Conservation (phyloP, 208 protist genomes). For the Leishmania guyanensis region DNA sequence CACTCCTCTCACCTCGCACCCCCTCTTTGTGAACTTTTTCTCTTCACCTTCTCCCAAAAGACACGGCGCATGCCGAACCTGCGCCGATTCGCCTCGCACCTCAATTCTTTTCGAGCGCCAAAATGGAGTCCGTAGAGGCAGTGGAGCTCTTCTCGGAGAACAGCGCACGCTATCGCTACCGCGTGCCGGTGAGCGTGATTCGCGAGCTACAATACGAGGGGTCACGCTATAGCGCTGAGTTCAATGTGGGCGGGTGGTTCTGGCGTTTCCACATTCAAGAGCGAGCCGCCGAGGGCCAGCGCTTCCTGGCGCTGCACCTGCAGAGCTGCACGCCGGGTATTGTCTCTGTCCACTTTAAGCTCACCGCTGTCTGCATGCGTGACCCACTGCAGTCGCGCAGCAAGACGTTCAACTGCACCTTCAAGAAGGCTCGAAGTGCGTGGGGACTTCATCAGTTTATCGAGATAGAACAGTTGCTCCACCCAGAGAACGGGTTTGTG, state of each 20-base stretch:
- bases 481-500: slow-evolving; percentile 62
- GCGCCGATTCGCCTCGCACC: not conserved
- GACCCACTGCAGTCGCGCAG: slow-evolving; percentile 68
- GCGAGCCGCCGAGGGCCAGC: slow-evolving; percentile 45
- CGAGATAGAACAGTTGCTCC: slow-evolving; percentile 51
- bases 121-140: slow-evolving; percentile 66
- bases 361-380: slow-evolving; percentile 61
- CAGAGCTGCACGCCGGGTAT: slow-evolving; percentile 69
- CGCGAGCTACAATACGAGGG: slow-evolving; percentile 62
- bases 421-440: slow-evolving; percentile 78
- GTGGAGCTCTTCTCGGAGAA: slow-evolving; percentile 67
- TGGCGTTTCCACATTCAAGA: slow-evolving; percentile 90
- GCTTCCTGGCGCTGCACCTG: slow-evolving; percentile 80
- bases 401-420: slow-evolving; percentile 87
- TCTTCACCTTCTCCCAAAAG: too few species aligned
- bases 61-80: not conserved
- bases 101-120: not conserved
- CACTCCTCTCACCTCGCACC: not conserved
- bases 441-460: slow-evolving; percentile 92
- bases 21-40: not conserved
- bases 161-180: slow-evolving; percentile 80
- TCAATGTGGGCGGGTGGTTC: slow-evolving; percentile 67
- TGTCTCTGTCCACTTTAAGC: slow-evolving; percentile 73
- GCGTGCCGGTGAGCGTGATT: slow-evolving; percentile 69
- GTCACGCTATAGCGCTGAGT: slow-evolving; percentile 81